A percentile compares a stretch with the other conserved stretches of the same genome.
These are phyloP conservation scores for Arthrocladium fulminans DNA, from an alignment of 2,329 filamentous ascomycete species.

Conservation along the genomic window DNA sequence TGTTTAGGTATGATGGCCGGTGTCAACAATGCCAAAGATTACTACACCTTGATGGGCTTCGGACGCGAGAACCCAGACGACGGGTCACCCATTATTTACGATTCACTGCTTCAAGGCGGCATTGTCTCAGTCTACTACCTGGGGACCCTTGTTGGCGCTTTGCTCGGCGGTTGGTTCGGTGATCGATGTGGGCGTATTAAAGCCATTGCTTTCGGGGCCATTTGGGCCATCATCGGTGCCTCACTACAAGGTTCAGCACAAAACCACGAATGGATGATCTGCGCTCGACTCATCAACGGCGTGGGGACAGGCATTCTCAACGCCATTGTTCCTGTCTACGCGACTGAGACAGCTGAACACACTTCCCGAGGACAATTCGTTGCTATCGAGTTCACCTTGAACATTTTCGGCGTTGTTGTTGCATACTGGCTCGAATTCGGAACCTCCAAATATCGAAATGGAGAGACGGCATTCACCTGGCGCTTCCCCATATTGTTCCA, in stretches of 20 bases:
- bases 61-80: conserved; percentile 46
- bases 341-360: conserved; percentile 60
- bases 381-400: conserved; percentile 63
- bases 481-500: conserved; percentile 63
- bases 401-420: conserved; percentile 41
- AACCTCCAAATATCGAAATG: conserved; percentile 56
- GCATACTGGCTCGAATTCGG: conserved; percentile 28
- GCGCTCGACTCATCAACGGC: conserved; percentile 53
- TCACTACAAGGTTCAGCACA: conserved; percentile 56
- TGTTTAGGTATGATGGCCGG: conserved; percentile 36
- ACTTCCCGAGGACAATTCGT: conserved; percentile 61
- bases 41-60: conserved; percentile 56
- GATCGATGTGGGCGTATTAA: conserved; percentile 55
- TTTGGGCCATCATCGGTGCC: conserved; percentile 54
- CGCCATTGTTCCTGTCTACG: conserved; percentile 62
- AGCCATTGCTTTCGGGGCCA: conserved; percentile 52
- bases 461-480: conserved; percentile 54
- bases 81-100: conserved; percentile 46
- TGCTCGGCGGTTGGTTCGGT: conserved; percentile 55
- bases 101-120: conserved; percentile 54
- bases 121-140: conserved; percentile 53
- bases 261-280: conserved; percentile 62
- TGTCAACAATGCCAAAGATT: conserved; percentile 55
- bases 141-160: conserved; percentile 54
- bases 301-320: conserved; percentile 63